Conservation (phyloP, 2,329 filamentous ascomycete species). For the Ampelomyces quisqualis region DNA sequence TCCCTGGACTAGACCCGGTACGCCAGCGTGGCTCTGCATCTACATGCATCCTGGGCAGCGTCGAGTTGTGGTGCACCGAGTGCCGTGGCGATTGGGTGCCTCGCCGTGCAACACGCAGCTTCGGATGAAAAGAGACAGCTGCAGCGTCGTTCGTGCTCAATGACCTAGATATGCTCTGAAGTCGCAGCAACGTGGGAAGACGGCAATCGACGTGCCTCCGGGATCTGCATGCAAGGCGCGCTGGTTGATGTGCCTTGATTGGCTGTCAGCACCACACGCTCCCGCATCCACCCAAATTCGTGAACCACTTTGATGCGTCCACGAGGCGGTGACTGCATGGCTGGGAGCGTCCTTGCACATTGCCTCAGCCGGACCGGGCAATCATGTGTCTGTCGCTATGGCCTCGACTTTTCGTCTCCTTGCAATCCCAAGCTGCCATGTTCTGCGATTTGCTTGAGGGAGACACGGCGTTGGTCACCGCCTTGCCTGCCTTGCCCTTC, state of each 20-base stretch:
- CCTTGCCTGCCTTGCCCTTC: constrained; percentile 29
- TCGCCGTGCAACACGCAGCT: background rate
- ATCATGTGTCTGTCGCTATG: constrained; percentile 9
- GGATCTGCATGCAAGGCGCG: constrained; percentile 9
- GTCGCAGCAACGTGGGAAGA: constrained; percentile 8
- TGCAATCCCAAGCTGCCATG: constrained; percentile 28
- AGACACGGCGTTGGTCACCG: constrained; percentile 12
- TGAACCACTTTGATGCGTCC: constrained; percentile 17
- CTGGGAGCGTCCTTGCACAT: constrained; percentile 15
- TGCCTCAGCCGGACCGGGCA: background rate
- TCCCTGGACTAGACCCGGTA: background rate
- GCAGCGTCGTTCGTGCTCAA: background rate
- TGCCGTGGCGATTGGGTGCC: background rate
- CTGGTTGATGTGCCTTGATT: constrained; percentile 13
- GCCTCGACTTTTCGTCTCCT: constrained; percentile 11
- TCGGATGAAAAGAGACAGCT: background rate
- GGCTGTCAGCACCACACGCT: constrained; percentile 14
- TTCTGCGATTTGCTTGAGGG: constrained; percentile 15
- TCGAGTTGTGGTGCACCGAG: constrained; percentile 3
- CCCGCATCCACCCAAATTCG: constrained; percentile 14
- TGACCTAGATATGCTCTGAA: background rate
- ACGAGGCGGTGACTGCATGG: constrained; percentile 36
- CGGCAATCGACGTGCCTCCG: constrained; percentile 6
- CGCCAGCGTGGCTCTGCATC: constrained; percentile 10
- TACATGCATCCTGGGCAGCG: background rate